Evolutionary conservation across 805 yeast genomes (phyloP).

Genomic region (Dipodascus albidus): DNA sequence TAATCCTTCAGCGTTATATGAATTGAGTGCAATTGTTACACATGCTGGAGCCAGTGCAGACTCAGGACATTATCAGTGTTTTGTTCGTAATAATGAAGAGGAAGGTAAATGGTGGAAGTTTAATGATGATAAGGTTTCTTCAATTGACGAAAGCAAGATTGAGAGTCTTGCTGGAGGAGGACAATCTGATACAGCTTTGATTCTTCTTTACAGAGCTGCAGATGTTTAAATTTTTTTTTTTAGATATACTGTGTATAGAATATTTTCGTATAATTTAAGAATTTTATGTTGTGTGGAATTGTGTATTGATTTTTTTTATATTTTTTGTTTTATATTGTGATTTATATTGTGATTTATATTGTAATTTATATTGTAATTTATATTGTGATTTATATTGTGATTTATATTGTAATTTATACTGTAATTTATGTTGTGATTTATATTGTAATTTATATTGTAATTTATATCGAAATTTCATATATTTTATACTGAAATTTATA

Average conservation of each 20-base stretch:
- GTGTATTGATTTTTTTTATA: no score
- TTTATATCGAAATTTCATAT: no score
- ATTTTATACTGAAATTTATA: no score
- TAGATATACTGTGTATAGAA: constrained; percentile 3
- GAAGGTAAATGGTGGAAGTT: constrained; percentile 88
- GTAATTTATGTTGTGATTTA: no score
- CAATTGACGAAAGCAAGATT: constrained; percentile 69
- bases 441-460: no score
- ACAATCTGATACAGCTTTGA: constrained; percentile 88
- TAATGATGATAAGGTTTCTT: constrained; percentile 80
- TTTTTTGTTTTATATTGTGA: no score
- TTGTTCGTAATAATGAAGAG: constrained; percentile 49
- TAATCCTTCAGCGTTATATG: constrained; percentile 82
- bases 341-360: no score
- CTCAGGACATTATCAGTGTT: constrained; percentile 94
- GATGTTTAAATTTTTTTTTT: constrained; percentile 35
- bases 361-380: no score
- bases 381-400: no score
- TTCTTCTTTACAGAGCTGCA: constrained; percentile 73
- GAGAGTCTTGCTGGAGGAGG: constrained; percentile 94
- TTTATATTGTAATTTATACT: no score
- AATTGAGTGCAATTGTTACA: constrained; percentile 71
- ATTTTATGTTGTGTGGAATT: no score
- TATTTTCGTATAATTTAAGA: constrained; percentile 9
- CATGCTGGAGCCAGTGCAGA: constrained; percentile 95